phyloP scores from a whole-genome alignment of 1,284 basidiomycete genomes.

The Wallemia ichthyophaga region DNA sequence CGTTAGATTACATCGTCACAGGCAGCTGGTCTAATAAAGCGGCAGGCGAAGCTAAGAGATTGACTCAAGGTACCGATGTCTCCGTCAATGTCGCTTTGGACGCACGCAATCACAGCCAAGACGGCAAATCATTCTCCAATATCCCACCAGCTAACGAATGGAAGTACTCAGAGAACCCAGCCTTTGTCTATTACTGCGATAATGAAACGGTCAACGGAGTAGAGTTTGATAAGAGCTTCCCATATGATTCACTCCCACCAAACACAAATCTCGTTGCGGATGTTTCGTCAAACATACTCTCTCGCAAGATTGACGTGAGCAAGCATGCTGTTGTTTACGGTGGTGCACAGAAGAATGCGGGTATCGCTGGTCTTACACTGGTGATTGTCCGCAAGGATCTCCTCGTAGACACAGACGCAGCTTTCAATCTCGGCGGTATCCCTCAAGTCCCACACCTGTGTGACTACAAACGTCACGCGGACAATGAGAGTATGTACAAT shows the following conservation, averaged over 20 bases:
- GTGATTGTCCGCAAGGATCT: slow-evolving; percentile 79
- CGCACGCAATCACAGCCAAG: slow-evolving; percentile 27
- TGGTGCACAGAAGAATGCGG: slow-evolving; percentile 97
- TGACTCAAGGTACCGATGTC: slow-evolving; percentile 18
- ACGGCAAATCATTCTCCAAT: slow-evolving; percentile 40
- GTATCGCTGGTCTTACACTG: slow-evolving; percentile 74
- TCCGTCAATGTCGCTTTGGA: slow-evolving; percentile 39
- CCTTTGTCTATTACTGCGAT: slow-evolving; percentile 92
- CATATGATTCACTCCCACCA: slow-evolving; percentile 39
- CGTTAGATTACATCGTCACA: slow-evolving; percentile 61
- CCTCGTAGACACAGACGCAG: slow-evolving; percentile 54
- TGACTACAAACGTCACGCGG: slow-evolving; percentile 57
- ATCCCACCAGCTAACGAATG: slow-evolving; percentile 45
- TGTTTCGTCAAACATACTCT: slow-evolving; percentile 91
- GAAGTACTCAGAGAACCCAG: slow-evolving; percentile 42
- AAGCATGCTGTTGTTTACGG: slow-evolving; percentile 85
- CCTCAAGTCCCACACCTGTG: slow-evolving; percentile 43
- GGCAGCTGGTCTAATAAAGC: slow-evolving; percentile 77
- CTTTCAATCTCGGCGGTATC: slow-evolving; percentile 36
- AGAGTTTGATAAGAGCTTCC: slow-evolving; percentile 67
- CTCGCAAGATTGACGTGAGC: slow-evolving; percentile 60
- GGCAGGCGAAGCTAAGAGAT: slow-evolving; percentile 39
- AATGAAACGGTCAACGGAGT: slow-evolving; percentile 97
- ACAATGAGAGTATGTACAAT: slow-evolving; percentile 63
- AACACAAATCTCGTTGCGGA: slow-evolving; percentile 68